phyloP scores from a whole-genome alignment of 2,329 filamentous ascomycete genomes.

The Furcasterigmium sp. region DNA sequence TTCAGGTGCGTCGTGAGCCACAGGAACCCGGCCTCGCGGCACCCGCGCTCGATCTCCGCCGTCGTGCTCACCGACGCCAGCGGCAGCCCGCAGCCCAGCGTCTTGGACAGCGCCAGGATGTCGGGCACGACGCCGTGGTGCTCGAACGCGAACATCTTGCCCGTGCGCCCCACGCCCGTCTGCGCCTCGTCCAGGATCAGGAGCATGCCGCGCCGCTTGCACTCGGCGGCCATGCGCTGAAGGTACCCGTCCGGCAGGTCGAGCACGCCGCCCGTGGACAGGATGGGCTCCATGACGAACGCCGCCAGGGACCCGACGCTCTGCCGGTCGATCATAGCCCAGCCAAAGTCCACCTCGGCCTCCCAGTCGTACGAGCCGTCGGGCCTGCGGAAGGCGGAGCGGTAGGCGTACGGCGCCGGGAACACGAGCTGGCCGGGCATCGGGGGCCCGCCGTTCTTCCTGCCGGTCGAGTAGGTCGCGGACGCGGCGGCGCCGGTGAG shows the following conservation, averaged over 20 bases:
- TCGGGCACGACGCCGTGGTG: slow-evolving; percentile 39
- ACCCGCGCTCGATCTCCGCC: slow-evolving; percentile 37
- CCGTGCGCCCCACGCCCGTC: slow-evolving; percentile 50
- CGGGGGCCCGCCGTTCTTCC: slow-evolving; percentile 35
- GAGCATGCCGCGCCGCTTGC: slow-evolving; percentile 48
- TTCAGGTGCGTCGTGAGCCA: slow-evolving; percentile 51
- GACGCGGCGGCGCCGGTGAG: slow-evolving; percentile 47
- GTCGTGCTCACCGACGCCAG: slow-evolving; percentile 44
- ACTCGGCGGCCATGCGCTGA: slow-evolving; percentile 42
- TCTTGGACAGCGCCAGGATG: slow-evolving; percentile 48
- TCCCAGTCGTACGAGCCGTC: slow-evolving; percentile 63
- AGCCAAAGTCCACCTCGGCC: slow-evolving; percentile 58
- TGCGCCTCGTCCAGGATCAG: slow-evolving; percentile 57
- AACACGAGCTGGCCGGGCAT: slow-evolving; percentile 54
- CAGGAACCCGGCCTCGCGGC: slow-evolving; percentile 37
- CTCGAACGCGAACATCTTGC: slow-evolving; percentile 54
- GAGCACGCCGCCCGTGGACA: slow-evolving; percentile 51
- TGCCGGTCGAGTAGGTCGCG: slow-evolving; percentile 48
- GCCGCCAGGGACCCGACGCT: slow-evolving; percentile 57
- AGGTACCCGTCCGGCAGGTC: slow-evolving; percentile 52
- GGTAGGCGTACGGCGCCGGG: slow-evolving; percentile 56
- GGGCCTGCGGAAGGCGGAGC: slow-evolving; percentile 52
- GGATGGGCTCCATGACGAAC: slow-evolving; percentile 57
- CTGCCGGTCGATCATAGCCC: slow-evolving; percentile 53
- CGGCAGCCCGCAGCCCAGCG: slow-evolving; percentile 46